Evolutionary conservation across 345 rosid species (phyloP).

Genomic region (Euphorbia pulcherrima): DNA sequence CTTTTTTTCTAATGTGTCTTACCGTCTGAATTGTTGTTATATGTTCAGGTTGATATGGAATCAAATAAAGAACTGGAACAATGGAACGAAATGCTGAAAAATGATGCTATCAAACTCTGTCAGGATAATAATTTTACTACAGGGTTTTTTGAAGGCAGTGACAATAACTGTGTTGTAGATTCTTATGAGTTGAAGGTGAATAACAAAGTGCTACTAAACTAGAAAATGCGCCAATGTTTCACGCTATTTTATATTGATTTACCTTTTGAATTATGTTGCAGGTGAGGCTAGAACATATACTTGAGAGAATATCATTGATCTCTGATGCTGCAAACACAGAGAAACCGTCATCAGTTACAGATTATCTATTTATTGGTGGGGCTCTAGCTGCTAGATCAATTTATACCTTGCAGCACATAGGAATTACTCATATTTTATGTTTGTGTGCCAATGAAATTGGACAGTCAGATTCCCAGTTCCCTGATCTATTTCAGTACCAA

Average conservation of each 20-base stretch:
- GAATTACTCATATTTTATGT: constrained; percentile 78
- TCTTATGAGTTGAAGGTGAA: constrained; percentile 96
- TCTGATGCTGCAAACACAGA: constrained; percentile 94
- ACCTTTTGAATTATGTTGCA: constrained; percentile 29
- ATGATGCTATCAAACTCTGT: constrained; percentile 77
- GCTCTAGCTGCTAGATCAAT: constrained; percentile 88
- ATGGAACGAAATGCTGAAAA: constrained; percentile 91
- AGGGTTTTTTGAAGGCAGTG: constrained; percentile 91
- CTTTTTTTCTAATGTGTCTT: not conserved
- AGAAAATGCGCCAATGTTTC: not conserved
- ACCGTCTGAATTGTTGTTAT: not conserved
- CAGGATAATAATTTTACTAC: constrained; percentile 90
- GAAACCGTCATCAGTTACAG: constrained; percentile 79
- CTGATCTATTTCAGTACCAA: constrained; percentile 67
- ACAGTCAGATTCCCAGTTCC: constrained; percentile 87
- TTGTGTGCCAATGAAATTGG: constrained; percentile 96
- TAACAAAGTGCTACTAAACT: not conserved
- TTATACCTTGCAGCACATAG: constrained; percentile 73
- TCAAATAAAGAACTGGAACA: constrained; percentile 90
- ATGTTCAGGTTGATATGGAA: constrained; percentile 70
- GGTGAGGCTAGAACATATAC: constrained; percentile 97
- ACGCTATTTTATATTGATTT: too few relatives aligned
- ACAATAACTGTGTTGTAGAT: constrained; percentile 71
- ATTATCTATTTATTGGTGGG: constrained; percentile 76
- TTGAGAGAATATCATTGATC: constrained; percentile 89